Base-by-base conservation (phyloP, 768 basidiomycete genomes). In the Boletus subcaerulescens region DNA sequence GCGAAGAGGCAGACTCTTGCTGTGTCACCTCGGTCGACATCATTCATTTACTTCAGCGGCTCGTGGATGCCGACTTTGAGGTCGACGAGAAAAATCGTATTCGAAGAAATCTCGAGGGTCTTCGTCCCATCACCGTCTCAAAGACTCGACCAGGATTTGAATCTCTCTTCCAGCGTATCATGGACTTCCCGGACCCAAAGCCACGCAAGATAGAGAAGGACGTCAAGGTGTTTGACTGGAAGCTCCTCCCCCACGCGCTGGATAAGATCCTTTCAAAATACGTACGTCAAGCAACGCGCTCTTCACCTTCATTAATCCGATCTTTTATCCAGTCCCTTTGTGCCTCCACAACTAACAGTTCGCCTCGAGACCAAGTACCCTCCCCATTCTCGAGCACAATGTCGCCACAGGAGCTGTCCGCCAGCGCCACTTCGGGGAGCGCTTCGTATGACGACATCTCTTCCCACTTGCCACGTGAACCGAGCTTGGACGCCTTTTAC, bases 61-160 rank as follows among this genome's bases (percentile, higher is more conserved):
- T 89, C 45, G 79, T 83, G 39, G 91, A 88, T 42, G 73, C 75
- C 4, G 79, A 87, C 47, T 95, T 97, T 65, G 86, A 86, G 31
- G 89, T 97, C 45, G 93, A 97, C 71, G 96, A 98, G 78, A 98
- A 96, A 80, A 98, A 98, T 65, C 80, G 96, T 49, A 96, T 98
- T 63, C 79, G 96, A 58, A 81, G 95, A 53, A 98, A 98, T 71
- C 76, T 99, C 31, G 95, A 99, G 70, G 92, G 91, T 24, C 88
- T 97, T 65, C 80, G 86, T 48, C 96, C 96, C 1, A 87, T 84
- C 51, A 97, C 95, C 1, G 85, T 98, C 4, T 89, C 89, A 29
- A 99, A 97, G 75, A 82, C 83, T 67, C 89, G 91, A 61, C 74
- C 80, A 0, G 88, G 85, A 12, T 86, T 82, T 53, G 90, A 91